Conservation (phyloP, 768 basidiomycete genomes). For the Lactarius indigo region DNA sequence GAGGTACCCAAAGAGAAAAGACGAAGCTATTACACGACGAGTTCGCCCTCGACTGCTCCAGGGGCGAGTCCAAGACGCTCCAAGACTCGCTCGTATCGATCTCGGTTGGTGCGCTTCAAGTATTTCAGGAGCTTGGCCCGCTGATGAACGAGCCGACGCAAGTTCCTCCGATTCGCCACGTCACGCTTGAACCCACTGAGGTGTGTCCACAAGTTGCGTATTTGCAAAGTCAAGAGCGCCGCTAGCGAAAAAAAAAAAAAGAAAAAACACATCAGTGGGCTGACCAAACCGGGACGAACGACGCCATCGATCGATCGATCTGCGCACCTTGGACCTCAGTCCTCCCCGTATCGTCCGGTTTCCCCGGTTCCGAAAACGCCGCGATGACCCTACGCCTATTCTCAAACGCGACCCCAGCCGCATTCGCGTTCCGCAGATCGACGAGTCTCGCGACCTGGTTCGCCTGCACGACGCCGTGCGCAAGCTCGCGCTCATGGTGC, state of each 20-base stretch:
- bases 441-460: constrained; percentile 62
- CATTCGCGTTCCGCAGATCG: constrained; percentile 86
- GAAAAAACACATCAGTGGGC: not conserved
- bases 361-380: constrained; percentile 70
- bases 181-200: constrained; percentile 67
- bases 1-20: not conserved
- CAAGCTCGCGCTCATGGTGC: constrained; percentile 29
- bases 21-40: constrained; percentile 64
- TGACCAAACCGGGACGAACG: no score
- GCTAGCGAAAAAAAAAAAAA: constrained; percentile 42
- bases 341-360: constrained; percentile 72
- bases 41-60: constrained; percentile 83
- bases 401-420: constrained; percentile 80
- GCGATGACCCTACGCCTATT: constrained; percentile 76
- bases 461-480: constrained; percentile 44
- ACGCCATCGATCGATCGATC: no score
- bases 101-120: constrained; percentile 57
- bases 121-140: constrained; percentile 82
- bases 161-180: constrained; percentile 68
- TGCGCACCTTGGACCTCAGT: constrained; percentile 90
- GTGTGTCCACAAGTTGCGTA: constrained; percentile 80
- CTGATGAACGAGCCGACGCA: constrained; percentile 76
- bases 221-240: constrained; percentile 81
- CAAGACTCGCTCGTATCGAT: constrained; percentile 72
- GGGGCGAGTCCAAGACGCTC: constrained; percentile 73